Base-by-base conservation (phyloP, 225 moss, liverwort and hornwort species). In the Marchantia polymorpha region DNA sequence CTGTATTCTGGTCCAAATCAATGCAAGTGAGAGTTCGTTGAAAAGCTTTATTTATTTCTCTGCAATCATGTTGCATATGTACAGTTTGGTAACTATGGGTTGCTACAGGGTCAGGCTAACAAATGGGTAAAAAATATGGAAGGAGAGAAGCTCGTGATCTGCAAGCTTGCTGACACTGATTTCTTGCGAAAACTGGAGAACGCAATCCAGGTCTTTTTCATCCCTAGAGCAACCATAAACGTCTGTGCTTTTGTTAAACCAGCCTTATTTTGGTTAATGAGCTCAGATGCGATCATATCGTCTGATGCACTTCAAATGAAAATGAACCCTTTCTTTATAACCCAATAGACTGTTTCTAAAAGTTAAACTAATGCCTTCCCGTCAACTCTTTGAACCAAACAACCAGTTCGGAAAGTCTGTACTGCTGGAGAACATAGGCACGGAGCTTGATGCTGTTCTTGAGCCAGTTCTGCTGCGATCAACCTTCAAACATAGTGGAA, bases 61-160 rank as follows among this genome's bases (percentile, higher is more conserved):
- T 39, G 39, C 39, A 39, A 39, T 39, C 39, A 39, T 39, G 39
- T 39, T 39, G 39, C 39, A 39, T 39, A 39, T 39, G 39, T 39
- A 39, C 39, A 39, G 39, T 39, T 39, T 39, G 39, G 39, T 39
- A 39, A 39, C 39, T 39, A 39, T 2, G 39, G 29, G 6, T 49
- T 60, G 19, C 1, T 82, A 67, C 75, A 95, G 94, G 94, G 94
- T 66, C 93, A 95, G 88, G 93, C 94, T 74, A 95, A 95, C 65
- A 95, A 95, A 83, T 95, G 94, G 94, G 86, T 95, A 0, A 95
- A 95, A 75, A 95, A 95, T 60, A 93, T 93, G 91, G 93, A 95
- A 81, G 91, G 91, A 30, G 78, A 84, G 11, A 83, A 82, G 50
- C 78, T 95, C 17, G 87, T 95, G 6, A 76, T 93, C 12, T 91